phyloP scores from a whole-genome alignment of 306 rosid genomes.

The Gastrolobium villosum region DNA sequence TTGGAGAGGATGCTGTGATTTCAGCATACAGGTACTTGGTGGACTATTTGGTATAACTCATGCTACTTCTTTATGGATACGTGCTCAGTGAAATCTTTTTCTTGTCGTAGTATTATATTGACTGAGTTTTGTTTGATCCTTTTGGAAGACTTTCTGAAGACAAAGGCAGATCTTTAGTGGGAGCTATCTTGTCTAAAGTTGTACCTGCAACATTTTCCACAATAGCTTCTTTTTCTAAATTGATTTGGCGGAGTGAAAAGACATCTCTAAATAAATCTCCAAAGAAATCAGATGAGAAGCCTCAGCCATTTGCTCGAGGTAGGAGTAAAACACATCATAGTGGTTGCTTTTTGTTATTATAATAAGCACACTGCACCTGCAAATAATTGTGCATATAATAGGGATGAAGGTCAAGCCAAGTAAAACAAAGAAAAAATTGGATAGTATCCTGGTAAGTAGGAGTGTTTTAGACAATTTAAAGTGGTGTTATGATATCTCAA shows the following conservation, averaged over 20 bases:
- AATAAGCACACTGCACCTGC: conserved; percentile 26
- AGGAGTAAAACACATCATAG: conserved; percentile 36
- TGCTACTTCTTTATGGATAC: conserved; percentile 13
- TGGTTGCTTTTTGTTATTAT: conserved; percentile 26
- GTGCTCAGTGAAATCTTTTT: conserved; percentile 23
- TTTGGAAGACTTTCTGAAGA: conserved; percentile 84
- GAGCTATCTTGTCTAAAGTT: conserved; percentile 92
- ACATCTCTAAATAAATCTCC: conserved; percentile 71
- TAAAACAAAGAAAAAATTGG: conserved; percentile 11
- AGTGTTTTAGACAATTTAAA: conserved; percentile 25
- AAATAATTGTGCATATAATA: conserved; percentile 30
- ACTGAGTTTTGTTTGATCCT: conserved; percentile 45
- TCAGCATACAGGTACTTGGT: conserved; percentile 89
- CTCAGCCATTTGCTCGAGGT: conserved; percentile 93
- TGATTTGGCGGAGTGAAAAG: conserved; percentile 87
- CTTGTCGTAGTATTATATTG: conserved; percentile 41
- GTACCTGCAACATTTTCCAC: conserved; percentile 94
- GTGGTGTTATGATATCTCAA: background rate
- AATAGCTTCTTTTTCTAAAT: conserved; percentile 84
- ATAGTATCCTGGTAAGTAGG: conserved; percentile 14
- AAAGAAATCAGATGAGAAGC: conserved; percentile 68
- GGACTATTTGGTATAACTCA: conserved; percentile 29
- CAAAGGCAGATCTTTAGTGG: conserved; percentile 88
- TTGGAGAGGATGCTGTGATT: conserved; percentile 95
- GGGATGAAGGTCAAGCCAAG: conserved; percentile 1